Base-by-base conservation (phyloP, 306 rosid genomes). In the Albizia julibrissin region DNA sequence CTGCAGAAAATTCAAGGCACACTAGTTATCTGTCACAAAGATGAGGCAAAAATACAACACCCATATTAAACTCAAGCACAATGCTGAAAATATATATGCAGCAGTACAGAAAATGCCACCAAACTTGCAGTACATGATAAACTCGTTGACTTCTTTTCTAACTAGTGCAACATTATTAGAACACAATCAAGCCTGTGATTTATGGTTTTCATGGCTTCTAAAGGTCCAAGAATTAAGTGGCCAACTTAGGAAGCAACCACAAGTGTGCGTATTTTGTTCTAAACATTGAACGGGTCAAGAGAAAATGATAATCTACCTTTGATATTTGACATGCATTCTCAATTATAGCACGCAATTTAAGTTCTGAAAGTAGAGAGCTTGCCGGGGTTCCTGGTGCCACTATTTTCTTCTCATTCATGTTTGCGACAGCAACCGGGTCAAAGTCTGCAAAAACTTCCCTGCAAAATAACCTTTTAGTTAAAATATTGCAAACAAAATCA, bases 371-470 rank as follows among this genome's bases (percentile, higher is more conserved):
- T 46, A 93, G 83, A 81, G 94, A 89, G 85, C 86, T 59, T 66
- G 92, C 92, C 37, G 85, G 40, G 14, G 89, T 88, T 81, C 95
- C 97, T 0, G 90, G 91, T 52, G 90, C 87, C 64, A 87, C 26
- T 12, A 91, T 72, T 86, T 87, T 93, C 90, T 91, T 93, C 72
- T 91, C 95, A 79, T 86, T 91, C 79, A 93, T 77, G 54, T 91
- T 90, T 64, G 95, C 84, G 68, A 93, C 81, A 52, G 89, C 84
- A 78, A 82, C 67, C 12, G 97, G 92, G 87, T 91, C 95, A 79
- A 93, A 93, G 84, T 91, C 90, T 21, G 88, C 87, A 84, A 93
- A 91, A 74, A 79, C 89, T 83, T 93, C 97, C 89, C 97, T 93
- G 95, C 85, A 93, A 83, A 81, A 47, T 86, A 87, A 76, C 61